Evolutionary conservation across 2,329 filamentous ascomycete genomes (phyloP).

Genomic region (Chaetothyriales sp.): DNA sequence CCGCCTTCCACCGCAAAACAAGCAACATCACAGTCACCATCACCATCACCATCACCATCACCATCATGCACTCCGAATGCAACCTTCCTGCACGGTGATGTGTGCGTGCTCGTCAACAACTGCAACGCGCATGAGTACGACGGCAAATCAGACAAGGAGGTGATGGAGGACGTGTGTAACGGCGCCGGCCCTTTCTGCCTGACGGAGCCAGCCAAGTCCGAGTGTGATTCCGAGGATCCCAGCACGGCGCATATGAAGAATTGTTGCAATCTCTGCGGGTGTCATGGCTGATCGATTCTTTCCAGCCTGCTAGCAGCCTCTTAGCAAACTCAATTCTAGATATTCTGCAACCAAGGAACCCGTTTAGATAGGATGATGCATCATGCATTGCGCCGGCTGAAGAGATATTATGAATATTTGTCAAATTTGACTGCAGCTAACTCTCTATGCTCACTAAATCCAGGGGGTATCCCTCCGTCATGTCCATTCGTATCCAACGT

Average conservation of each 20-base stretch:
- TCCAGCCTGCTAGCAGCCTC: not conserved
- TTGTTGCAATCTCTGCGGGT: not conserved
- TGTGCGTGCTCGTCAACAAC: not conserved
- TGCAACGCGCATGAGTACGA: not conserved
- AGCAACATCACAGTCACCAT: no score
- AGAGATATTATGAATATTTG: no score
- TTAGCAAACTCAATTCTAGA: not conserved
- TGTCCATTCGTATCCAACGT: not conserved
- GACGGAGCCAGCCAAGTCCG: not conserved
- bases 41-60: not conserved
- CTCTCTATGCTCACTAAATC: not conserved
- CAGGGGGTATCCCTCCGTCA: not conserved
- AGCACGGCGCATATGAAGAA: not conserved
- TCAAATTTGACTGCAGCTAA: not conserved
- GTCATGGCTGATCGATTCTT: not conserved
- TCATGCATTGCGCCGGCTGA: no score
- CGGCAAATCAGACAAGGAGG: not conserved
- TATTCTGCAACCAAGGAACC: no score
- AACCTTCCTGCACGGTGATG: not conserved
- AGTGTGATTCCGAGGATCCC: not conserved
- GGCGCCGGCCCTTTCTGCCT: not conserved
- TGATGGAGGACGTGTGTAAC: not conserved
- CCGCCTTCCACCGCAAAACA: no score
- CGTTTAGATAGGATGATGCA: no score
- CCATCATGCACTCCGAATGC: not conserved